Conservation (phyloP, 2,329 filamentous ascomycete species). For the Pestalotiopsis sp. region DNA sequence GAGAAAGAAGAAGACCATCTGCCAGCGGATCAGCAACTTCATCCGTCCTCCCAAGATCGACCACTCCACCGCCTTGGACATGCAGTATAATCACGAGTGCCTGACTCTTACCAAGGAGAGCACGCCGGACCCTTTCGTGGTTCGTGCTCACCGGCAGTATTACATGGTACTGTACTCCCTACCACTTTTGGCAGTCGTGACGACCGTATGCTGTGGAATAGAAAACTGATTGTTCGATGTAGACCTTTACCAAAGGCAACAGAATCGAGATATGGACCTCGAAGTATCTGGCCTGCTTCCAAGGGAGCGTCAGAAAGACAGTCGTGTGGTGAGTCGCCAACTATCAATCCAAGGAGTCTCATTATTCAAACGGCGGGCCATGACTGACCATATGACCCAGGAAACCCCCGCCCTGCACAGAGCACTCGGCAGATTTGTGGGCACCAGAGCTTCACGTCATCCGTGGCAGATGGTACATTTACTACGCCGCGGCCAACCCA, state of each 20-base stretch:
- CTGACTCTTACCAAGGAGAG: constrained; percentile 32
- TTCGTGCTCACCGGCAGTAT: constrained; percentile 25
- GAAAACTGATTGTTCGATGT: not conserved
- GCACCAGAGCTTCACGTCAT: constrained; percentile 35
- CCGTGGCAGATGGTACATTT: constrained; percentile 35
- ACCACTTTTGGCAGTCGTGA: not conserved
- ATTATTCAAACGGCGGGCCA: not conserved
- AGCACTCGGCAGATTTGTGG: constrained; percentile 35
- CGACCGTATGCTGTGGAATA: not conserved
- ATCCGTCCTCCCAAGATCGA: not conserved
- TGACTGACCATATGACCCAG: constrained; percentile 18
- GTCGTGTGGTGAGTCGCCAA: constrained; percentile 31
- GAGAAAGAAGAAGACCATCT: constrained; percentile 7
- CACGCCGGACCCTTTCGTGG: constrained; percentile 35
- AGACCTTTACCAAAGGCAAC: constrained; percentile 35
- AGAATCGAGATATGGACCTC: constrained; percentile 36
- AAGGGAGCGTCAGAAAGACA: constrained; percentile 24
- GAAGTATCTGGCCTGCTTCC: constrained; percentile 29
- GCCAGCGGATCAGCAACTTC: not conserved
- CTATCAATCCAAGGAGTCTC: too few relatives aligned
- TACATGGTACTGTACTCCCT: constrained; percentile 27
- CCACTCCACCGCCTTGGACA: not conserved
- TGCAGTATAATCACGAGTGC: constrained; percentile 30
- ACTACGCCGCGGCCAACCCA: constrained; percentile 33
- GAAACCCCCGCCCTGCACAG: constrained; percentile 31